Evolutionary conservation across 352 stramenopile species (phyloP).

Genomic region (Globisporangium emineosum): DNA sequence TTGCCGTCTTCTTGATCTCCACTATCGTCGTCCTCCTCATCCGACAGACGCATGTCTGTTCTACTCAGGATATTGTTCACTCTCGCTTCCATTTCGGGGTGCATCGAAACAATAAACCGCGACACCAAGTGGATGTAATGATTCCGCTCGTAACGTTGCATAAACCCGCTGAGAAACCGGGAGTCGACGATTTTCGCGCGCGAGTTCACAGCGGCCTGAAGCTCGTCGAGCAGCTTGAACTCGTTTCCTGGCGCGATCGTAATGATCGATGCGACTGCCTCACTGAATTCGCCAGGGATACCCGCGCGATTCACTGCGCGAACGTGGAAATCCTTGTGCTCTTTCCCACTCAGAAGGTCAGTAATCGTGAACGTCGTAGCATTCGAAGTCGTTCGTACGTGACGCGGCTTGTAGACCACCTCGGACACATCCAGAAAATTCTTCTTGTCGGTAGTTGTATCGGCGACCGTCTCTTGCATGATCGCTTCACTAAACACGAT

Average conservation of each 20-base stretch:
- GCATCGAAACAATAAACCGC: conserved; percentile 49
- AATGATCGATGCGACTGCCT: conserved; percentile 46
- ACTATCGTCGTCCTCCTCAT: not conserved
- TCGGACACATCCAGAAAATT: conserved; percentile 56
- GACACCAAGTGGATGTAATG: conserved; percentile 73
- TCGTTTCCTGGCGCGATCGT: conserved; percentile 68
- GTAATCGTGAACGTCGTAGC: conserved; percentile 34
- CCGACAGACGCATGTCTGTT: conserved; percentile 3
- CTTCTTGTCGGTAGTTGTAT: conserved; percentile 21
- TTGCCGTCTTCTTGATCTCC: conserved; percentile 7
- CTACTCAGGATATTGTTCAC: conserved; percentile 47
- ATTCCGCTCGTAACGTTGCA: conserved; percentile 70
- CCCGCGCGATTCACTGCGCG: conserved; percentile 56
- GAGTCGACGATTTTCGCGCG: conserved; percentile 66
- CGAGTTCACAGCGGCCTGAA: conserved; percentile 77
- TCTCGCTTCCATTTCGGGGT: conserved; percentile 47
- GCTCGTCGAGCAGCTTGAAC: conserved; percentile 66
- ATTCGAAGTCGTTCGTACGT: conserved; percentile 47
- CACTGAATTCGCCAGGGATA: conserved; percentile 49
- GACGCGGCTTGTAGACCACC: conserved; percentile 48
- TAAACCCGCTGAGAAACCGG: conserved; percentile 75
- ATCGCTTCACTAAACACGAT: conserved; percentile 58
- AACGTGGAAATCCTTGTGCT: conserved; percentile 63
- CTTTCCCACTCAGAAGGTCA: conserved; percentile 55
- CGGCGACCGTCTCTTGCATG: conserved; percentile 42